Percentiles rank a stretch among this genome's conserved stretches.
Conservation (phyloP, 495 filamentous ascomycete species). For the Penicillium pancosmium region DNA sequence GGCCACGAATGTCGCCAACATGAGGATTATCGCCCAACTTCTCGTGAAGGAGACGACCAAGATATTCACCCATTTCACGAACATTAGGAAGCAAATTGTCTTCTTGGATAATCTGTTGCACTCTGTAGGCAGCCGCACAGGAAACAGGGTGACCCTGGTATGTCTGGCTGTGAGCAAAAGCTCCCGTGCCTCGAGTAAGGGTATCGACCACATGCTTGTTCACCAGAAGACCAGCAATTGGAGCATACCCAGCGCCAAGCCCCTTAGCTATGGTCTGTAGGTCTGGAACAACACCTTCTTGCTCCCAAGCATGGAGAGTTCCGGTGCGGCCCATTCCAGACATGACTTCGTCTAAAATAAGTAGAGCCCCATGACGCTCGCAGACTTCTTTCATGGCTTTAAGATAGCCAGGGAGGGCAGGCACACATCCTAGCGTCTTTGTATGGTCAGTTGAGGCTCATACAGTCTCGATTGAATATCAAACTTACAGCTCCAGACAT, state of each 20-base stretch:
- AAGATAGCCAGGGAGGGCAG: conserved; percentile 66
- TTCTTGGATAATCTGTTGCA: conserved; percentile 53
- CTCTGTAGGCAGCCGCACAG: conserved; percentile 58
- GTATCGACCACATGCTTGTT: conserved; percentile 54
- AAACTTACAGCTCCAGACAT: conserved; percentile 50
- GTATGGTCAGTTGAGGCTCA: background rate
- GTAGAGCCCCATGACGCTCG: conserved; percentile 63
- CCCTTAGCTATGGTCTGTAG: conserved; percentile 70
- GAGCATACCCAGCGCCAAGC: conserved; percentile 67
- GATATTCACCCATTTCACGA: conserved; percentile 42
- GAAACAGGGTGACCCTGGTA: conserved; percentile 61
- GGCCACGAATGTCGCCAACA: conserved; percentile 57
- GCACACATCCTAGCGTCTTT: conserved; percentile 61
- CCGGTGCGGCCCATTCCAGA: conserved; percentile 74
- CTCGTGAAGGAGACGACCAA: conserved; percentile 41
- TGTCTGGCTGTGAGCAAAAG: conserved; percentile 60
- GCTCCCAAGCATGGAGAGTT: conserved; percentile 69
- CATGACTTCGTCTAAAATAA: conserved; percentile 81
- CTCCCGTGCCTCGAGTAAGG: conserved; percentile 56
- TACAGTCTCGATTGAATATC: background rate
- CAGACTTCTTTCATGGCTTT: conserved; percentile 64
- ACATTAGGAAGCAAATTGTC: conserved; percentile 51
- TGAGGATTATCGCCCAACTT: conserved; percentile 39
- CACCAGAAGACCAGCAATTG: conserved; percentile 63
- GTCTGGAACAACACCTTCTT: conserved; percentile 64